Evolutionary conservation across 73 alveolate species (phyloP), one percentile per base, ranked within the genome.

Genomic region (Paramecium tetraurelia): DNA sequence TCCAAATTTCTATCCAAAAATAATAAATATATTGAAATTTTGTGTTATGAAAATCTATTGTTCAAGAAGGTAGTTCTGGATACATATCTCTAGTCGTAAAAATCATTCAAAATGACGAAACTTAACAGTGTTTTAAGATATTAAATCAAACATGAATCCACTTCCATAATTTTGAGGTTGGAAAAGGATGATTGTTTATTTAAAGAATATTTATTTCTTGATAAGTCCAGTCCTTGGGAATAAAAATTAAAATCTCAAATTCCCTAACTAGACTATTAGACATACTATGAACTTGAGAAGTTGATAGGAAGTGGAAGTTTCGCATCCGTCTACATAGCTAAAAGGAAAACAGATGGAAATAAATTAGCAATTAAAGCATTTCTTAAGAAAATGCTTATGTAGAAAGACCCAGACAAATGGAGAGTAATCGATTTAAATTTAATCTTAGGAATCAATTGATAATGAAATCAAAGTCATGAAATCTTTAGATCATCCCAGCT

Each of bases 241-340:
- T 24, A 2, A 35, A 27, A 20, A 10, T 46, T 43, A 80, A 80
- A 48, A 80, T 44, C 70, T 3, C 5, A 12, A 24, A n/a, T 80
- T 18, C 90, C 90, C 1, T n/a, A 80, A 80, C 24, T 80, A 24
- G 76, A 41, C n/a, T 44, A 44, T 41, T 21, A 80, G 50, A 24
- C 14, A 0, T 9, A 80, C 12, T 80, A 41, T 43, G 90, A 43
- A 43, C n/a, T 80, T 10, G 90, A 46, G 27, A 80, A 80, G 33
- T 35, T 44, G 8, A 24, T 80, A 22, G 90, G 90, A 18, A 80
- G 24, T 80, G 75, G 90, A 18, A 80, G 90, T 80, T 43, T 80
- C 46, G 76, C 90, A 10, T 80, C 76, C 5, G 90, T 80, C 8
- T 80, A 80, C 24, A 80, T 40, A 8, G 76, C 75, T 53, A 80